phyloP scores from a whole-genome alignment of 1,139 yeast genomes.

The Eremothecium coryli region DNA sequence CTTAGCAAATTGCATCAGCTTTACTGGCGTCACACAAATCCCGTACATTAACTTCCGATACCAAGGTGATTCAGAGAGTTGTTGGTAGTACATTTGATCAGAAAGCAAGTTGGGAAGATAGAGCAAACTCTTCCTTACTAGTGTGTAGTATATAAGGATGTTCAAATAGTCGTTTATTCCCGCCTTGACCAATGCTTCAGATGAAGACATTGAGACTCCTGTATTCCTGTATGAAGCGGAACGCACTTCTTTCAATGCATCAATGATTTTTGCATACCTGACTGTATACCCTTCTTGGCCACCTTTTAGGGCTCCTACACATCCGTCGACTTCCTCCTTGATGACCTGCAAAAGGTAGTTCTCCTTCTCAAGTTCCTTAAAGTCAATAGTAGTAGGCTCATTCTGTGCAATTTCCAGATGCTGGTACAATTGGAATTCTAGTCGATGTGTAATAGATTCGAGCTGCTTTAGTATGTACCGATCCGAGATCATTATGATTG shows the following conservation, averaged over 20 bases:
- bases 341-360: slow-evolving; percentile 2
- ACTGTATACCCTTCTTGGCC: slow-evolving; percentile 1
- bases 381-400: no score
- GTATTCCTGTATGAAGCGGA: background rate
- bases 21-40: slow-evolving; percentile 23
- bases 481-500: slow-evolving; percentile 7
- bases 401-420: background rate
- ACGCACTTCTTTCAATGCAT: background rate
- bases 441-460: slow-evolving; percentile 2
- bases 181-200: background rate
- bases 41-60: slow-evolving; percentile 25
- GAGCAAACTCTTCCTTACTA: slow-evolving; percentile 14
- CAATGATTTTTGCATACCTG: background rate
- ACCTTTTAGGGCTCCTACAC: slow-evolving; percentile 2
- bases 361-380: slow-evolving; percentile 1
- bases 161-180: slow-evolving; percentile 8
- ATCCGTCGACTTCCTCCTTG: slow-evolving; percentile 2
- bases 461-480: slow-evolving; percentile 1
- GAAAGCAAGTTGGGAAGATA: slow-evolving; percentile 15
- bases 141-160: slow-evolving; percentile 17
- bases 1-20: background rate
- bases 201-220: slow-evolving; percentile 1
- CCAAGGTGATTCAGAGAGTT: slow-evolving; percentile 24
- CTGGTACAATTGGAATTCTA: slow-evolving; percentile 2
- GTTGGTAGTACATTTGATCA: slow-evolving; percentile 16